A percentile compares a stretch with the other conserved stretches of the same genome.
Conservation (phyloP, 371 early-diverging fungal genomes). For the Dinochytrium kinnereticum region DNA sequence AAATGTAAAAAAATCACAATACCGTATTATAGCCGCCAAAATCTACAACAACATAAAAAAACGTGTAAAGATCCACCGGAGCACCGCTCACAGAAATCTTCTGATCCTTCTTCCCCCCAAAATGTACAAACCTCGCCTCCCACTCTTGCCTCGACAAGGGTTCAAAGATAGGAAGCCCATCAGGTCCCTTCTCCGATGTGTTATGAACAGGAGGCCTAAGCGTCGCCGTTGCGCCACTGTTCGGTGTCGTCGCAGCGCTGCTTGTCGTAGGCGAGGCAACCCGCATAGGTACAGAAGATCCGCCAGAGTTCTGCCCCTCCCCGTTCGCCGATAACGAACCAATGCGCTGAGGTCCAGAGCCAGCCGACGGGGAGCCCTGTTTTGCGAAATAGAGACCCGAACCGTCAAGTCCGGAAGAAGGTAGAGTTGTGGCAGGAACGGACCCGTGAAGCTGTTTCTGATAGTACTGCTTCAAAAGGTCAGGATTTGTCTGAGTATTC, state of each 20-base stretch:
- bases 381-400: not conserved
- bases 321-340: too few species aligned
- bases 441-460: slow-evolving; percentile 8
- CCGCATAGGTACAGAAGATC: not conserved
- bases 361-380: not conserved
- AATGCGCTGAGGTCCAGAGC: too few species aligned
- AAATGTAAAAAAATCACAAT: too few species aligned
- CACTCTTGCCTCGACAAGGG: not conserved
- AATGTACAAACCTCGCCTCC: not conserved
- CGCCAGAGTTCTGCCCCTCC: too few species aligned
- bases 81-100: not conserved
- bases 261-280: not conserved
- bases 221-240: not conserved
- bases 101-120: not conserved
- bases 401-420: not conserved
- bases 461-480: not conserved
- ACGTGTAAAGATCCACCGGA: slow-evolving; percentile 24
- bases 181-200: not conserved
- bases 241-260: not conserved
- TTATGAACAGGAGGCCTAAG: not conserved
- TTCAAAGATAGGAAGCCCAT: not conserved
- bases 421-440: not conserved
- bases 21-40: slow-evolving; percentile 30
- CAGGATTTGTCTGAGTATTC: slow-evolving; percentile 1
- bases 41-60: slow-evolving; percentile 34